Conservation (phyloP, 106 monocot genomes). For the Cymbidium sinense region DNA sequence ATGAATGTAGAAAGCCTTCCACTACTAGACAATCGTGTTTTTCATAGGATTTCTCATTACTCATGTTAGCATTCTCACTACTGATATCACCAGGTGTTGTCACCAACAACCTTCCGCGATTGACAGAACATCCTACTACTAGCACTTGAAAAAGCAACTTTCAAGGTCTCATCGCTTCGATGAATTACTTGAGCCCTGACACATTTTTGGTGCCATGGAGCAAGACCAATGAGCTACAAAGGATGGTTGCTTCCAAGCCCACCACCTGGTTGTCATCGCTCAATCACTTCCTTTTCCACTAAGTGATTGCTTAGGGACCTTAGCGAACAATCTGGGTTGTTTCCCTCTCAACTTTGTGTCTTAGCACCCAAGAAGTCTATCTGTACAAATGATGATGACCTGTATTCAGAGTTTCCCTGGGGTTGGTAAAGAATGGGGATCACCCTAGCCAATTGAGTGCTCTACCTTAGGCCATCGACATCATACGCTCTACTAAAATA, state of each 20-base stretch:
- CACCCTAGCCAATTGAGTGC: neutral
- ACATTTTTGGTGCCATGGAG: slow-evolving; percentile 17
- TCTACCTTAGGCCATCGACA: neutral
- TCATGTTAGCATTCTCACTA: too few species aligned
- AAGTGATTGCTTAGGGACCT: too few species aligned
- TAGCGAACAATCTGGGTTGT: too few species aligned
- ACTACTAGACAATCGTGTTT: too few species aligned
- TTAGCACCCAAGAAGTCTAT: too few species aligned
- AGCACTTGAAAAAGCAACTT: slow-evolving; percentile 9
- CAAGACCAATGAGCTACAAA: slow-evolving; percentile 15
- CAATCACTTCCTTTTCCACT: too few species aligned
- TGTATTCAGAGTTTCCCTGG: too few species aligned
- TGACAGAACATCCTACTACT: slow-evolving; percentile 10
- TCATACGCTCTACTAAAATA: neutral
- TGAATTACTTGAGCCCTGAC: slow-evolving; percentile 19
- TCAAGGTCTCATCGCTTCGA: slow-evolving; percentile 7
- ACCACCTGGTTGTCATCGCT: slow-evolving; percentile 20
- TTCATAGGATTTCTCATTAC: too few species aligned
- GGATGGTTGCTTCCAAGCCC: slow-evolving; percentile 29
- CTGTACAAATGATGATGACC: too few species aligned
- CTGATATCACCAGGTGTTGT: slow-evolving; percentile 12
- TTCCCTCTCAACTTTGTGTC: too few species aligned
- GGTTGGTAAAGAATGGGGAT: neutral
- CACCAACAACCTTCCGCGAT: slow-evolving; percentile 16
- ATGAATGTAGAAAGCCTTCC: slow-evolving; percentile 7